These are phyloP conservation scores for Rubia peregrina DNA, from an alignment of 305 asterid genomes.

Conservation along the genomic window DNA sequence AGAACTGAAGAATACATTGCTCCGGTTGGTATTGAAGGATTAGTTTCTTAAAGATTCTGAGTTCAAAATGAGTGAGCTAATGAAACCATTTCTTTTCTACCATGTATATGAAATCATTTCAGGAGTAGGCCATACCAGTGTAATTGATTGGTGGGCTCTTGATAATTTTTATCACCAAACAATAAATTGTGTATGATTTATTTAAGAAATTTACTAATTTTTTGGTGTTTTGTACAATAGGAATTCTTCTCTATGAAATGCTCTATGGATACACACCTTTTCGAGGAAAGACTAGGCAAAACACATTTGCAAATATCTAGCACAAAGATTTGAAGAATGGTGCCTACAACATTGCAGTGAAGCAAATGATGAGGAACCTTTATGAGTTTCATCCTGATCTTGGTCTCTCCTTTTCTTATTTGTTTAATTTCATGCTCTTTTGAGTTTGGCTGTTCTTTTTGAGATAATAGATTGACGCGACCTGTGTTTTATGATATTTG, in stretches of 20 bases:
- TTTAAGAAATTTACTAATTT: too few species aligned
- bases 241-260: constrained; percentile 78
- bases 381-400: constrained; percentile 87
- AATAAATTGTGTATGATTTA: too few species aligned
- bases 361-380: constrained; percentile 86
- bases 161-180: not conserved
- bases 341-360: constrained; percentile 79
- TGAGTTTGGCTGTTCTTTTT: not conserved
- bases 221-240: constrained; percentile 24
- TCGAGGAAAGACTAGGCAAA: too few species aligned
- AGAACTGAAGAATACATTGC: too few species aligned
- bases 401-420: constrained; percentile 34
- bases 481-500: not conserved
- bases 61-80: not conserved
- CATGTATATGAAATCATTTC: constrained; percentile 71
- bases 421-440: not conserved
- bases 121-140: constrained; percentile 96
- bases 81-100: not conserved
- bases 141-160: constrained; percentile 98
- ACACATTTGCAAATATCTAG: too few species aligned
- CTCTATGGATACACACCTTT: too few species aligned
- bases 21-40: too few species aligned
- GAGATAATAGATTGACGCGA: not conserved
- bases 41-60: not conserved
- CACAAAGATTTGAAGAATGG: constrained; percentile 20